Evolutionary conservation across 2,329 filamentous ascomycete genomes (phyloP).

Genomic region (Stenocarpella maydis): DNA sequence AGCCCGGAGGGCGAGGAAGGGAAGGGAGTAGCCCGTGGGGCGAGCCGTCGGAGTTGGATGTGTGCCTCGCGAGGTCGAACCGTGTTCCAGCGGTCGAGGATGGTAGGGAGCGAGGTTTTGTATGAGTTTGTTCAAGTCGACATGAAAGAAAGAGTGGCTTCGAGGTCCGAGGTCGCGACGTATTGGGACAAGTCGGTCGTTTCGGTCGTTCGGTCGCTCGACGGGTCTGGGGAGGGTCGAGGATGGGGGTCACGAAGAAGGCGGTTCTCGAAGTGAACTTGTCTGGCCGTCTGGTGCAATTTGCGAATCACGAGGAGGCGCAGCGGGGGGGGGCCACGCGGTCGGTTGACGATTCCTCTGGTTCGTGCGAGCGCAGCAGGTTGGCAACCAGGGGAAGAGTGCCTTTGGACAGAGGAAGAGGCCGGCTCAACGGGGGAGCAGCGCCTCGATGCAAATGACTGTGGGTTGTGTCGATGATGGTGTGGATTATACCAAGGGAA

Average conservation of each 20-base stretch:
- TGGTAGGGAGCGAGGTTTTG: background rate
- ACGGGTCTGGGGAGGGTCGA: background rate
- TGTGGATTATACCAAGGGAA: slow-evolving; percentile 30
- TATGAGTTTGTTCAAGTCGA: slow-evolving; percentile 28
- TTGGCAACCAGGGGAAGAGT: slow-evolving; percentile 26
- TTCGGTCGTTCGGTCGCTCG: slow-evolving; percentile 13
- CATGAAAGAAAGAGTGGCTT: slow-evolving; percentile 27
- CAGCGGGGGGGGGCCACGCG: slow-evolving; percentile 9
- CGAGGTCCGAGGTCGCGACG: slow-evolving; percentile 15
- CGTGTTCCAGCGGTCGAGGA: slow-evolving; percentile 29
- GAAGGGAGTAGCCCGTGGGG: slow-evolving; percentile 20
- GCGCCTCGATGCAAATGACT: slow-evolving; percentile 29
- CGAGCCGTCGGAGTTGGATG: background rate
- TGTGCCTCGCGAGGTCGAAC: slow-evolving; percentile 30
- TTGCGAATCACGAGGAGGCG: slow-evolving; percentile 25
- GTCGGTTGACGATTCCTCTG: slow-evolving; percentile 1
- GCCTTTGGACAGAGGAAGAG: slow-evolving; percentile 31
- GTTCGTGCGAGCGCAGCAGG: slow-evolving; percentile 26
- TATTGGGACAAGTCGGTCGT: background rate
- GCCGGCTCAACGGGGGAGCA: slow-evolving; percentile 33
- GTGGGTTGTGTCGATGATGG: slow-evolving; percentile 25
- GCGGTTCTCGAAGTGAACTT: slow-evolving; percentile 20
- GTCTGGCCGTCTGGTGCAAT: slow-evolving; percentile 1
- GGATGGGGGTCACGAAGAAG: slow-evolving; percentile 14
- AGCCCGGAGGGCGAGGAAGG: slow-evolving; percentile 24